phyloP scores from a whole-genome alignment of 164 flowering plant genomes.

The Chimonanthus salicifolius region DNA sequence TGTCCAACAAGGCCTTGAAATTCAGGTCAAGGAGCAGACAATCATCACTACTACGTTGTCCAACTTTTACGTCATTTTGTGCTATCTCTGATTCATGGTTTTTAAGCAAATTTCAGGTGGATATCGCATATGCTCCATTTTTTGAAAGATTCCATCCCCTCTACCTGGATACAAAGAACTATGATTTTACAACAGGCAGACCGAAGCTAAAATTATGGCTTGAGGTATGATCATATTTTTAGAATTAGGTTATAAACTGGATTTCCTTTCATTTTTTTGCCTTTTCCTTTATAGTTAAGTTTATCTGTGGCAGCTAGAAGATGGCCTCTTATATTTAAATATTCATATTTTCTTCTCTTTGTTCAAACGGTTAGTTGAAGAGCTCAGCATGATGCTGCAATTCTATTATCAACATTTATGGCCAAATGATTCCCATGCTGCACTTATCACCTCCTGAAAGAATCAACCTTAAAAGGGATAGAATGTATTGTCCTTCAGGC shows the following conservation, averaged over 20 bases:
- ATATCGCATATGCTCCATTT: slow-evolving; percentile 82
- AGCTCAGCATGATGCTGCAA: background rate
- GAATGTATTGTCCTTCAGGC: background rate
- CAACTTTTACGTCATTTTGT: background rate
- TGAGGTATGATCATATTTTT: slow-evolving; percentile 38
- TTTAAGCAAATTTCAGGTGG: slow-evolving; percentile 43
- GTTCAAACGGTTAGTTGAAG: background rate
- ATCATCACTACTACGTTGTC: background rate
- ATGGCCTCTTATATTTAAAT: background rate
- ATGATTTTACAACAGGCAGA: slow-evolving; percentile 56
- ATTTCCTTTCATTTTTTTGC: background rate
- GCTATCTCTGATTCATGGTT: background rate
- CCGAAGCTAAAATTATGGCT: slow-evolving; percentile 70
- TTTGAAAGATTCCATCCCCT: slow-evolving; percentile 57
- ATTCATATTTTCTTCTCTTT: background rate
- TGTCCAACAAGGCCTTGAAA: too few relatives aligned
- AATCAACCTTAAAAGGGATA: background rate
- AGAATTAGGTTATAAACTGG: background rate
- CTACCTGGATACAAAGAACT: slow-evolving; percentile 49
- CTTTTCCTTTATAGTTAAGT: background rate
- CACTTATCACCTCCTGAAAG: background rate
- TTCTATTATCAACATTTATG: background rate
- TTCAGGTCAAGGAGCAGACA: too few relatives aligned
- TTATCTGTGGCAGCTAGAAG: background rate
- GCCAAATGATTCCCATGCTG: background rate